Percentiles rank a stretch among this genome's conserved stretches.
Conservation (phyloP, 2,329 filamentous ascomycete species). For the Calonectria henricotiae region DNA sequence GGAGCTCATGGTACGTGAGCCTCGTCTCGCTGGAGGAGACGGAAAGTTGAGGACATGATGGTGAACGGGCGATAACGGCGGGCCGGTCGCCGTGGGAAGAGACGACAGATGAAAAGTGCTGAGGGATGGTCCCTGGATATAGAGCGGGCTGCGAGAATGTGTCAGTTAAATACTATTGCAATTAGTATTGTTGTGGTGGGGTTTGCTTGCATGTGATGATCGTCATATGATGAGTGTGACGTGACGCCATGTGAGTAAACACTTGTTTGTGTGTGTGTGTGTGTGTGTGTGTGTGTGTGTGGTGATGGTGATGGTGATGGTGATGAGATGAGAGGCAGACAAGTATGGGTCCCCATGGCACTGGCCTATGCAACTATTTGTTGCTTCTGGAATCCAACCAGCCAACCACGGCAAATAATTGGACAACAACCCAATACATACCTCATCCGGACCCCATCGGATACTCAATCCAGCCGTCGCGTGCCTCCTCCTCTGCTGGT, state of each 20-base stretch:
- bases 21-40: constrained; percentile 71
- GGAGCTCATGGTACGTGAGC: constrained; percentile 83
- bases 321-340: not conserved
- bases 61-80: constrained; percentile 70
- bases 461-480: constrained; percentile 51
- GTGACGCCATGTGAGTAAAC: not conserved
- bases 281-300: not conserved
- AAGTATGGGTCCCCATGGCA: not conserved
- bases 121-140: constrained; percentile 78
- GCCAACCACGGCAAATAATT: constrained; percentile 3
- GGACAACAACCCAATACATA: constrained; percentile 39
- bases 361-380: constrained; percentile 2
- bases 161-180: constrained; percentile 5
- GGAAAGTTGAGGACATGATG: constrained; percentile 48
- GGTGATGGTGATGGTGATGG: not conserved
- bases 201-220: not conserved
- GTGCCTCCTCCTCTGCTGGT: constrained; percentile 41
- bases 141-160: constrained; percentile 73
- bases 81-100: constrained; percentile 75
- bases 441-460: constrained; percentile 54
- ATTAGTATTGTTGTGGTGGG: not conserved
- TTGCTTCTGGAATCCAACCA: constrained; percentile 1
- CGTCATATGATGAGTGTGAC: not conserved
- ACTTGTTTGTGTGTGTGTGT: too few species aligned
- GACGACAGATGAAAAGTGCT: constrained; percentile 80